A percentile compares a stretch with the other conserved stretches of the same genome.
phyloP scores from a whole-genome alignment of 2,329 filamentous ascomycete genomes.

The Cytospora piceae region DNA sequence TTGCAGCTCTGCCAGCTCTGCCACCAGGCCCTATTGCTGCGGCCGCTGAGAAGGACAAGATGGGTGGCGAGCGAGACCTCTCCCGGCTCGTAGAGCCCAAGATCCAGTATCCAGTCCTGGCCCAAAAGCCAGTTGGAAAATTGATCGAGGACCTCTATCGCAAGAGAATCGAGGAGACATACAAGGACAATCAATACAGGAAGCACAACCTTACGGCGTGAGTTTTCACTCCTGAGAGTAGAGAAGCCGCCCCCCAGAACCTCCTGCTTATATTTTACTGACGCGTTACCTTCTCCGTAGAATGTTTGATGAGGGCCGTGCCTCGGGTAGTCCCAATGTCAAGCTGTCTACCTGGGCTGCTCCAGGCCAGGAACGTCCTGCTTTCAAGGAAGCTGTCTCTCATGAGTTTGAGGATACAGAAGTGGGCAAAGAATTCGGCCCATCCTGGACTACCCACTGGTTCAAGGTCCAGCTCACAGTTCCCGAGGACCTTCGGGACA shows the following conservation, averaged over 20 bases:
- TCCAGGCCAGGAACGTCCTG: constrained; percentile 76
- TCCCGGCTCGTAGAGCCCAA: constrained; percentile 47
- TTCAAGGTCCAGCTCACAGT: constrained; percentile 83
- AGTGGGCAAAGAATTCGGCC: constrained; percentile 82
- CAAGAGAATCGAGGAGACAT: constrained; percentile 81
- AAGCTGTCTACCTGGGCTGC: constrained; percentile 87
- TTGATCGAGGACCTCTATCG: constrained; percentile 85
- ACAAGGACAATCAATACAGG: constrained; percentile 76
- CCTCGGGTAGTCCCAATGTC: constrained; percentile 73
- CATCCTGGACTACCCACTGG: constrained; percentile 98
- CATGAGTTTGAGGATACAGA: constrained; percentile 75
- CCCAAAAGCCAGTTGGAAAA: constrained; percentile 66
- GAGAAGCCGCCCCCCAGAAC: constrained; percentile 8
- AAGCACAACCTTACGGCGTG: constrained; percentile 64
- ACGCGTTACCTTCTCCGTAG: constrained; percentile 41
- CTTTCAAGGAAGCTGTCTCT: constrained; percentile 80
- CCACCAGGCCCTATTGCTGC: not conserved
- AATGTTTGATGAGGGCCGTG: constrained; percentile 72
- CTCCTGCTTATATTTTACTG: constrained; percentile 21
- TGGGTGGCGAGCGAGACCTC: constrained; percentile 52
- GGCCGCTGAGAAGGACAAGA: constrained; percentile 38
- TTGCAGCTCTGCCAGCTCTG: not conserved
- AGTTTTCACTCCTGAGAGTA: constrained; percentile 31
- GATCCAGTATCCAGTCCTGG: constrained; percentile 57
- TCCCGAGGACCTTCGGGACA: constrained; percentile 71